Base-by-base conservation (phyloP, 2,329 filamentous ascomycete genomes). In the Stromatinia cepivora region DNA sequence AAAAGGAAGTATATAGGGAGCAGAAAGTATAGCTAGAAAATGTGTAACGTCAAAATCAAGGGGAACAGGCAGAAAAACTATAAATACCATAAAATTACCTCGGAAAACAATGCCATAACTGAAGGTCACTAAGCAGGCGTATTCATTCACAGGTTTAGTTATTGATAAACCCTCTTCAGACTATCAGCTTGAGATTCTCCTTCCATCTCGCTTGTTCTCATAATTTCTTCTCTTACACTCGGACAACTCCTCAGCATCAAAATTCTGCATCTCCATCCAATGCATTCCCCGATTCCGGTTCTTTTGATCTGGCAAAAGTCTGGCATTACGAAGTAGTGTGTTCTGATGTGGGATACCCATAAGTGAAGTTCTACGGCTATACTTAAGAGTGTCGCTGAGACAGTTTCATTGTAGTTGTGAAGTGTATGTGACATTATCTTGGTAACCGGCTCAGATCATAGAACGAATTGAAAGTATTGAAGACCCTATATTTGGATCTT, bases 81-180 rank as follows among this genome's bases (percentile, higher is more conserved):
- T 28, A 25, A 36, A 61, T 46, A 28, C 31, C 45, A 61, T 46
- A 67, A n/a, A 13, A 52, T 46, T 0, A 34, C 56, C 17, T 52
- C 45, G 6, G 45, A 67, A 8, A 57, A n/a, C 46, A 66, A 66
- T 4, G 63, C 52, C 2, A 20, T n/a, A 4, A 48, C n/a, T 25
- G 57, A 48, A 1, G 57, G 13, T 31, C 25, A 31, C 52, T 52
- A 66, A 34, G 63, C 63, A 15, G 63, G 52, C 1, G 39, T 25
- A 52, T 1, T 28, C 52, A 57, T 56, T 39, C 8, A 57, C 42
- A 42, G 45, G 45, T 17, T 48, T n/a, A 1, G 36, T 42, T 66
- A 52, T 34, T 66, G 64, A 48, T 56, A 34, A 20, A 66, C 39
- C 13, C 50, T 42, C 20, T 61, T 9, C 9, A 25, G 58, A 48